phyloP scores from a whole-genome alignment of 352 stramenopile genomes.

The Phytopythium sindhum region DNA sequence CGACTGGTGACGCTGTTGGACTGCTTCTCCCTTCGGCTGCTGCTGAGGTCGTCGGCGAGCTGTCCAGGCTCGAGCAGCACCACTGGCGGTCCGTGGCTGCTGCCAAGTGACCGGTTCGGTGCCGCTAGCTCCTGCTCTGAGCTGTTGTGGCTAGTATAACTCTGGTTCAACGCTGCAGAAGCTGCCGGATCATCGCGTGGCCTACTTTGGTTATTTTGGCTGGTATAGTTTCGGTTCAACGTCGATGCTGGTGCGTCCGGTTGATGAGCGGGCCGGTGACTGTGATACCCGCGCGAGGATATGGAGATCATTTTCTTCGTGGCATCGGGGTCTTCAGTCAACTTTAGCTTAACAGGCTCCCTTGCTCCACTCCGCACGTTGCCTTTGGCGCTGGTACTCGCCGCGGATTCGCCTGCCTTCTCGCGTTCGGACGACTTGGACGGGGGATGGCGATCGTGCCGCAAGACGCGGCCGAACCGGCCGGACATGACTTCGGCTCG shows the following conservation, averaged over 20 bases:
- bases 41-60: conserved; percentile 4
- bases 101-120: not conserved
- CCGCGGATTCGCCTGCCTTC: not conserved
- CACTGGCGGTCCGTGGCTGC: conserved; percentile 10
- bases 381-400: not conserved
- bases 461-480: conserved; percentile 21
- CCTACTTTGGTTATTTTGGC: not conserved
- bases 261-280: not conserved
- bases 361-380: not conserved
- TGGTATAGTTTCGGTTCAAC: not conserved
- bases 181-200: not conserved
- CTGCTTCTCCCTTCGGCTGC: conserved; percentile 23
- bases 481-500: conserved; percentile 32
- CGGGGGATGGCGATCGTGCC: not conserved
- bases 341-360: not conserved
- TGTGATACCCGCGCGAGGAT: not conserved
- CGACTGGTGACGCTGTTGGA: conserved; percentile 24
- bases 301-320: not conserved
- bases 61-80: conserved; percentile 21
- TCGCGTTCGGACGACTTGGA: not conserved
- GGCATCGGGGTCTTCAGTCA: not conserved
- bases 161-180: not conserved
- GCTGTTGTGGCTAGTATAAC: not conserved
- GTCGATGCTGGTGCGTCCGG: not conserved
- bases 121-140: not conserved